phyloP scores from a whole-genome alignment of 2,329 filamentous ascomycete species.

The Pseudocercospora crystallina region DNA sequence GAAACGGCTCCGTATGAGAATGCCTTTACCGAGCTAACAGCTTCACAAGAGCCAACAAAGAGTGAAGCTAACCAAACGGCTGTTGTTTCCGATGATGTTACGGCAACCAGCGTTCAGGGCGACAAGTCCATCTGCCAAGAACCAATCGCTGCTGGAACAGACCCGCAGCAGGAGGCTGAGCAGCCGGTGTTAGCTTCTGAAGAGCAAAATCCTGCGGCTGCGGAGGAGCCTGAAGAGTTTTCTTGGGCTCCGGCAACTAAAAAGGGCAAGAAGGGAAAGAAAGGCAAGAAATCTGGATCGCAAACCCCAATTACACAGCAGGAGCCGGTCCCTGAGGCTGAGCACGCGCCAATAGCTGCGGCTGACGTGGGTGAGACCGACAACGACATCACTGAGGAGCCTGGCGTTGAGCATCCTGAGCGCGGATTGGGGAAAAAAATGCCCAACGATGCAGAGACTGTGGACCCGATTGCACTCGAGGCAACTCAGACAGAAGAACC shows the following conservation, averaged over 20 bases:
- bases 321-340: not conserved
- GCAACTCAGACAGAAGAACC: too few species aligned
- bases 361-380: not conserved
- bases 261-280: conserved; percentile 23
- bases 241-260: conserved; percentile 1
- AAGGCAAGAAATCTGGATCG: conserved; percentile 13
- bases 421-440: not conserved
- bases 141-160: not conserved
- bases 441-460: too few species aligned
- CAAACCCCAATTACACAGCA: conserved; percentile 12
- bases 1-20: not conserved
- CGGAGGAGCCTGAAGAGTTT: conserved; percentile 2
- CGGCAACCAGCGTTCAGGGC: too few species aligned
- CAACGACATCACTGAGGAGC: not conserved
- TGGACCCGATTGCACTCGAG: too few species aligned
- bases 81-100: too few species aligned
- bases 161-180: not conserved
- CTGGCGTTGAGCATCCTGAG: not conserved
- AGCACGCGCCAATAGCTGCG: not conserved
- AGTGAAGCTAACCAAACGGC: too few species aligned
- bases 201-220: not conserved
- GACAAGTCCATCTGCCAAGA: not conserved
- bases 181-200: not conserved
- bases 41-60: too few species aligned
- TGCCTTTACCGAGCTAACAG: too few species aligned